Evolutionary conservation across 148 eudicot species (phyloP), one percentile per base, ranked within the genome.

Genomic region (Tetragonia tetragonoides): DNA sequence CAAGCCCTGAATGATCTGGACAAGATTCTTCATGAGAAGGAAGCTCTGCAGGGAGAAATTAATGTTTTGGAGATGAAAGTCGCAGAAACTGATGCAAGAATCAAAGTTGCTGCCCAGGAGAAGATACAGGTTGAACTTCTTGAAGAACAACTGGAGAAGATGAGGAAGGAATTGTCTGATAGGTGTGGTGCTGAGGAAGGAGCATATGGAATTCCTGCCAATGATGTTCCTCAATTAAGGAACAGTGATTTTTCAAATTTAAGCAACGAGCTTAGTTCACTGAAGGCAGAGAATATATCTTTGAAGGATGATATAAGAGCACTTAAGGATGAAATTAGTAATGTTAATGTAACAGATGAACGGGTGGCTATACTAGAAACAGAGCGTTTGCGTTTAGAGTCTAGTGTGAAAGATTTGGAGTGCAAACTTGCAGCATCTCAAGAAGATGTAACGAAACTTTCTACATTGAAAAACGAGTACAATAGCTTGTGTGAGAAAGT

Each of bases 41-140:
- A 89, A 82, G 84, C 88, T 63, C 82, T 95, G 75, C 97, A 93
- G 83, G 87, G 87, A 75, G 93, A 93, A 77, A 89, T 93, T 63
- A 90, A 86, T 80, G 69, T 49, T 84, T 85, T 95, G 87, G 95
- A 91, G 87, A 77, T 78, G 87, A 93, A 87, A 84, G 79, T 95
- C 66, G 97, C 92, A 42, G 99, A 95, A 83, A 90, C 92, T 78
- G 99, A 91, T 88, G 97, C 87, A 54, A 84, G 78, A 72, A 85
- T 95, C 54, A 88, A 83, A 86, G 86, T 85, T 65, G 94, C 91
- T 78, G 82, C 97, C 24, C 86, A 91, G 83, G 90, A 93, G 78
- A 95, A 90, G 89, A 80, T 86, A 79, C 88, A 87, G 42, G 91
- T 89, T 74, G 88, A 93, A 69, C 88, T 87, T 72, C 88, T 90